A percentile compares a stretch with the other conserved stretches of the same genome.
Evolutionary conservation across 1,284 basidiomycete genomes (phyloP).

Genomic region (Microbotryum violaceum): DNA sequence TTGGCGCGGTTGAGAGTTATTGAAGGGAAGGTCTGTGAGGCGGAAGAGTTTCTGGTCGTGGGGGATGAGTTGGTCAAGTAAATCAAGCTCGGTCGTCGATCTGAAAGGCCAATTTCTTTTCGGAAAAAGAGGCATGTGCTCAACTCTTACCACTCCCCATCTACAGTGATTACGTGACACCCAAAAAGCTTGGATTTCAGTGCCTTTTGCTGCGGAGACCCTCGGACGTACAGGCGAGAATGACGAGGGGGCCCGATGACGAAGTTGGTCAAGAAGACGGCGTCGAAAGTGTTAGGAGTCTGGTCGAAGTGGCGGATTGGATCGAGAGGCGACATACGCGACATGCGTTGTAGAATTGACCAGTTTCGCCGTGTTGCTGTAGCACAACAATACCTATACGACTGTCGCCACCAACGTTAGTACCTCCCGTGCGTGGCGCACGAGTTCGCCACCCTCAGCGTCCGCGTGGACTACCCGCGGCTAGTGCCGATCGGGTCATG

Average conservation of each 20-base stretch:
- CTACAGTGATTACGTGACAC: conserved; percentile 17
- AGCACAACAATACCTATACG: too few relatives aligned
- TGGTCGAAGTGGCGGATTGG: conserved; percentile 7
- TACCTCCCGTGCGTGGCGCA: too few relatives aligned
- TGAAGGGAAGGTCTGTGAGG: neutral
- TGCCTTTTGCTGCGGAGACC: conserved; percentile 10
- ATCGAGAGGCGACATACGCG: neutral
- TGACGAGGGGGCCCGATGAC: conserved; percentile 12
- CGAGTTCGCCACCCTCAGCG: too few relatives aligned
- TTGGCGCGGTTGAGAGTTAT: conserved; percentile 3
- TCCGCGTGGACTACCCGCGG: too few relatives aligned
- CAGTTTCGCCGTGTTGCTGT: too few relatives aligned
- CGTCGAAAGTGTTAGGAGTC: neutral
- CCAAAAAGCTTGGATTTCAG: conserved; percentile 4
- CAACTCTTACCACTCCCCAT: too few relatives aligned
- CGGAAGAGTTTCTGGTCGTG: conserved; percentile 19
- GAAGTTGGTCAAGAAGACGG: conserved; percentile 2
- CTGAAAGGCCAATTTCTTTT: neutral
- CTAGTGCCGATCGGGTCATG: too few relatives aligned
- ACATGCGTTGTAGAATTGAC: too few relatives aligned
- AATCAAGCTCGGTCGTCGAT: neutral
- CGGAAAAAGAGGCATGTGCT: too few relatives aligned
- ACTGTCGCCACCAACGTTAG: too few relatives aligned
- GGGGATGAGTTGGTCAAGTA: conserved; percentile 24
- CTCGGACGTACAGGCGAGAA: neutral